These are phyloP conservation scores for Candida tropicalis DNA, from an alignment of 1,139 yeast genomes.

Conservation along the genomic window DNA sequence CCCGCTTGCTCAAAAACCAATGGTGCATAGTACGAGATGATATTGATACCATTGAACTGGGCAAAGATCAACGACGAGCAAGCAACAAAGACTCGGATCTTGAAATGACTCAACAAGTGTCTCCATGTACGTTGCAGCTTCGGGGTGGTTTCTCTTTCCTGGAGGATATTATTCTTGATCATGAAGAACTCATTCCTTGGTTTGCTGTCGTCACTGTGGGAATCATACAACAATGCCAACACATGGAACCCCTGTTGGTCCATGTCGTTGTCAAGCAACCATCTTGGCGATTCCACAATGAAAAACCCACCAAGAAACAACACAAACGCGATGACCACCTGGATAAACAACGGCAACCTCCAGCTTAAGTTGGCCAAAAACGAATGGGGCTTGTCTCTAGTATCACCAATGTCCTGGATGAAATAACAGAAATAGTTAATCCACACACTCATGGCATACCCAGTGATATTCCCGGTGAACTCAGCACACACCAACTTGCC, in stretches of 20 bases:
- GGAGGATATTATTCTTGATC: conserved; percentile 77
- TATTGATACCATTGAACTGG: conserved; percentile 58
- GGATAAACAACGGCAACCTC: conserved; percentile 54
- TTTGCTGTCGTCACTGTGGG: conserved; percentile 50
- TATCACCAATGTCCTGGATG: conserved; percentile 45
- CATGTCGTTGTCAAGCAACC: conserved; percentile 52
- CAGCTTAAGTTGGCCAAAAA: conserved; percentile 52
- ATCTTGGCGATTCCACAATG: conserved; percentile 58
- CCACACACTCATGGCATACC: conserved; percentile 58
- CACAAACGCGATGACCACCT: conserved; percentile 47
- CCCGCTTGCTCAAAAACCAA: conserved; percentile 58
- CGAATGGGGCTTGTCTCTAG: conserved; percentile 36
- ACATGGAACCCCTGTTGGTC: conserved; percentile 67
- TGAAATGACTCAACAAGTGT: conserved; percentile 42
- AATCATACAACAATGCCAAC: conserved; percentile 76
- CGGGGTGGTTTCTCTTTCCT: conserved; percentile 45
- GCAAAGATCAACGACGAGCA: conserved; percentile 57
- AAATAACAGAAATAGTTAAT: conserved; percentile 55
- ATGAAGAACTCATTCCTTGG: conserved; percentile 60
- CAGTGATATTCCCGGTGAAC: conserved; percentile 55
- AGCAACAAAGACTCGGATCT: conserved; percentile 46
- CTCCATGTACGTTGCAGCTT: conserved; percentile 47
- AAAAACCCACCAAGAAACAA: conserved; percentile 54
- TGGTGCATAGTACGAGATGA: conserved; percentile 58
- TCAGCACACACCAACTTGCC: conserved; percentile 59